phyloP scores from a whole-genome alignment of 2,329 filamentous ascomycete genomes.

The Colletotrichum aenigma region DNA sequence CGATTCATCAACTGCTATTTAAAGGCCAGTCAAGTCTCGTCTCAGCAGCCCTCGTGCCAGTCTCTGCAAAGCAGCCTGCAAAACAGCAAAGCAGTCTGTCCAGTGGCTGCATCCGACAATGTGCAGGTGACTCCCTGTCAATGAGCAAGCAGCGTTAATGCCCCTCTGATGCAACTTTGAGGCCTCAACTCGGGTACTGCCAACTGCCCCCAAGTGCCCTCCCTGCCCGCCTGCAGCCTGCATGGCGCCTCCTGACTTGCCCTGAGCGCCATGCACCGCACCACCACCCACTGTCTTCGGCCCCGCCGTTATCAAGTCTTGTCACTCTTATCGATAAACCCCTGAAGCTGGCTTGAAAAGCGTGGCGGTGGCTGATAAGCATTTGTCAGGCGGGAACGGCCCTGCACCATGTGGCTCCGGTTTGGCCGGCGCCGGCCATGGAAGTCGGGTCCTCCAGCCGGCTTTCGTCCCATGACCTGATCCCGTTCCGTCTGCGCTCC shows the following conservation, averaged over 20 bases:
- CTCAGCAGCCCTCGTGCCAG: background rate
- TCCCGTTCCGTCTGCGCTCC: background rate
- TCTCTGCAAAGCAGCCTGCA: background rate
- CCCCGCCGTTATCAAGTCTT: background rate
- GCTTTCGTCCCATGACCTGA: background rate
- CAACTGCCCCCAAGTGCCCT: background rate
- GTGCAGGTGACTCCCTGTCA: constrained; percentile 4
- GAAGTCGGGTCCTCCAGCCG: background rate
- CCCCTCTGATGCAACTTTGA: background rate
- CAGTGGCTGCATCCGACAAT: background rate
- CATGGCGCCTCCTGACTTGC: background rate
- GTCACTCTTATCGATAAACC: constrained; percentile 3
- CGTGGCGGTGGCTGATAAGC: background rate
- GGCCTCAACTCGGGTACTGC: background rate
- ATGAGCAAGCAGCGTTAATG: background rate
- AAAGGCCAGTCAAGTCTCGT: background rate
- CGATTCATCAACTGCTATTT: background rate
- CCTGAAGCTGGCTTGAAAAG: background rate
- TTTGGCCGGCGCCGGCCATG: background rate
- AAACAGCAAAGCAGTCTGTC: background rate
- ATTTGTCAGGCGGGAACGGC: constrained; percentile 17
- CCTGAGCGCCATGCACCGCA: constrained; percentile 1
- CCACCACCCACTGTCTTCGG: background rate
- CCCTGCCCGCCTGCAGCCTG: background rate
- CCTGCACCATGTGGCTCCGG: background rate